Evolutionary conservation across 148 eudicot species (phyloP), one percentile per base, ranked within the genome.

Genomic region (Rhododendron kiyosumense): DNA sequence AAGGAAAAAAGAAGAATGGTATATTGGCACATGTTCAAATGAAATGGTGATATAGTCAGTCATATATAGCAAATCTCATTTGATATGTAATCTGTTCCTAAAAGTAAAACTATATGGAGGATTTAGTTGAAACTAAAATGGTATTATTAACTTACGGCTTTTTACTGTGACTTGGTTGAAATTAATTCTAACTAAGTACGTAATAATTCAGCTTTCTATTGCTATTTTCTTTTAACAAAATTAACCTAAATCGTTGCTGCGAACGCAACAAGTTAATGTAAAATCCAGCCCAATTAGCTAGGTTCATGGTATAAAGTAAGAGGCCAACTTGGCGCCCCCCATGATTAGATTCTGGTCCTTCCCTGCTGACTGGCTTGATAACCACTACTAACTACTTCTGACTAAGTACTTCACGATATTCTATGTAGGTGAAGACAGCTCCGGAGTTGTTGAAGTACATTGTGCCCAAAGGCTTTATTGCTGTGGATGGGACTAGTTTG

Each of bases 401-500:
- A 71, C 18, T 30, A 71, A 28, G 2, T 30, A 13, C 38, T 30
- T 30, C 7, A 14, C 34, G 2, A 71, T 30, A 71, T 71, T 71
- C 10, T 71, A 5, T 10, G 13, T 32, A 93, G 87, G 98, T 96
- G 83, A 95, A 90, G 85, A 91, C 94, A 24, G 73, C 81, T 22
- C 93, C 91, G 7, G 96, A 94, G 69, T 57, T 96, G 54, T 89
- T 96, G 86, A 95, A 89, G 90, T 96, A 94, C 84, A 96, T 96
- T 79, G 98, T 96, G 48, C 95, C 97, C 1, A 96, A 96, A 90
- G 99, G 99, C 65, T 96, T 89, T 84, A 93, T 96, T 61, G 93
- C 98, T 17, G 93, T 96, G 61, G 99, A 96, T 88, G 99, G 99
- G 74, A 92, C 99, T 36, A 96, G 99, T 82, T 93, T 96, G 93